phyloP scores from a whole-genome alignment of 2,329 filamentous ascomycete genomes.

The Pseudocercospora macadamiae region DNA sequence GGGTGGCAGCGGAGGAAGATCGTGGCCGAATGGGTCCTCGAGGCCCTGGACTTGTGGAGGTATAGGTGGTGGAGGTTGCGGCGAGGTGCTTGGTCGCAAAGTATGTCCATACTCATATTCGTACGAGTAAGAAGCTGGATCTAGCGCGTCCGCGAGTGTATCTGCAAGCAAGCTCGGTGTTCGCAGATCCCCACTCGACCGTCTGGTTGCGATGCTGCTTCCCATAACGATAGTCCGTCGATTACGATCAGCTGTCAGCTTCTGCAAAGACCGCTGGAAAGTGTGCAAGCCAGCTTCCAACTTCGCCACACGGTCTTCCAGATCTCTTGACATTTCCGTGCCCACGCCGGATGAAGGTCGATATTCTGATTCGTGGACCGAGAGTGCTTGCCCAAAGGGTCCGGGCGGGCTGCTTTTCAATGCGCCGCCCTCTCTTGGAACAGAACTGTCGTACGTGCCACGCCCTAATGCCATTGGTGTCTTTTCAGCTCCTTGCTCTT shows the following conservation, averaged over 20 bases:
- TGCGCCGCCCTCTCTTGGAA: constrained; percentile 14
- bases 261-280: constrained; percentile 39
- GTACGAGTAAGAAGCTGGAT: constrained; percentile 27
- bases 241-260: constrained; percentile 37
- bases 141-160: constrained; percentile 29
- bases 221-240: constrained; percentile 37
- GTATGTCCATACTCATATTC: constrained; percentile 29
- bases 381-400: constrained; percentile 11
- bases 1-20: constrained; percentile 4
- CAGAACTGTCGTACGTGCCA: background rate
- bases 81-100: constrained; percentile 30
- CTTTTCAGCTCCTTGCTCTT: constrained; percentile 1
- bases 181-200: constrained; percentile 26
- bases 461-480: constrained; percentile 3
- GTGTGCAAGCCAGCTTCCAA: constrained; percentile 38
- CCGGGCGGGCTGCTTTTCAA: constrained; percentile 24
- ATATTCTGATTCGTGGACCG: constrained; percentile 15
- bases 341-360: constrained; percentile 20
- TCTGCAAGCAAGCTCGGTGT: constrained; percentile 41
- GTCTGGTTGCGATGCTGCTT: constrained; percentile 20
- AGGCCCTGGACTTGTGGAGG: constrained; percentile 21
- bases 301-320: constrained; percentile 40
- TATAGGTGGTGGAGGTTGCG: constrained; percentile 20
- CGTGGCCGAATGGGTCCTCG: constrained; percentile 23
- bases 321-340: constrained; percentile 31